Conservation (phyloP, 345 rosid species). For the Lumnitzera racemosa region DNA sequence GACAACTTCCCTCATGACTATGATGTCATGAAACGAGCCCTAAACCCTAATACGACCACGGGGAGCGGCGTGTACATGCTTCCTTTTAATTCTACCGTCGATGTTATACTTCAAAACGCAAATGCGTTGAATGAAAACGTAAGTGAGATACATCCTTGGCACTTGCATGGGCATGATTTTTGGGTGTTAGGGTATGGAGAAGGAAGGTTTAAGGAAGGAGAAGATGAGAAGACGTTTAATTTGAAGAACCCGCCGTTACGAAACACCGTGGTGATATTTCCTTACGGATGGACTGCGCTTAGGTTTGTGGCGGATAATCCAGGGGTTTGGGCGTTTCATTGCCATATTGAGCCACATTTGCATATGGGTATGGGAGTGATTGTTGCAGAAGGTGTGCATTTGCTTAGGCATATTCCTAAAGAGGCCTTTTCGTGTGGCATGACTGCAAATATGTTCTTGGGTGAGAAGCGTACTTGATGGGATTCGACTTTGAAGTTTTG, state of each 20-base stretch:
- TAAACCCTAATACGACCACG: conserved; percentile 31
- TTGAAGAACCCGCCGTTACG: conserved; percentile 59
- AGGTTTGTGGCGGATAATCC: conserved; percentile 76
- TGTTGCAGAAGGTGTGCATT: conserved; percentile 51
- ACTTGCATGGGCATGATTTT: conserved; percentile 80
- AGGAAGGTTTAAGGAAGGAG: conserved; percentile 32
- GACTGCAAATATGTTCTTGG: conserved; percentile 24
- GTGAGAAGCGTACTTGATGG: background rate
- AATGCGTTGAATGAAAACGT: conserved; percentile 27
- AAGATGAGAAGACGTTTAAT: conserved; percentile 35
- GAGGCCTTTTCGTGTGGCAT: conserved; percentile 50
- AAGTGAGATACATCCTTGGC: conserved; percentile 88
- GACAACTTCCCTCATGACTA: conserved; percentile 26
- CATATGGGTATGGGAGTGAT: conserved; percentile 94
- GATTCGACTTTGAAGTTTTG: background rate
- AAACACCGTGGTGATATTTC: conserved; percentile 60
- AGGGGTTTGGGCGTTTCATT: conserved; percentile 90
- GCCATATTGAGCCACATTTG: conserved; percentile 85
- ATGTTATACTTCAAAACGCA: conserved; percentile 70
- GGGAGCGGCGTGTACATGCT: conserved; percentile 54
- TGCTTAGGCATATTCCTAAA: conserved; percentile 35
- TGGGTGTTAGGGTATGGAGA: conserved; percentile 86
- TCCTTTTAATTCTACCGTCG: conserved; percentile 39
- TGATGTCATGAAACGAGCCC: conserved; percentile 43
- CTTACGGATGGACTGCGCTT: conserved; percentile 89